Conservation (phyloP, 148 eudicot genomes). For the Agrostemma githago region DNA sequence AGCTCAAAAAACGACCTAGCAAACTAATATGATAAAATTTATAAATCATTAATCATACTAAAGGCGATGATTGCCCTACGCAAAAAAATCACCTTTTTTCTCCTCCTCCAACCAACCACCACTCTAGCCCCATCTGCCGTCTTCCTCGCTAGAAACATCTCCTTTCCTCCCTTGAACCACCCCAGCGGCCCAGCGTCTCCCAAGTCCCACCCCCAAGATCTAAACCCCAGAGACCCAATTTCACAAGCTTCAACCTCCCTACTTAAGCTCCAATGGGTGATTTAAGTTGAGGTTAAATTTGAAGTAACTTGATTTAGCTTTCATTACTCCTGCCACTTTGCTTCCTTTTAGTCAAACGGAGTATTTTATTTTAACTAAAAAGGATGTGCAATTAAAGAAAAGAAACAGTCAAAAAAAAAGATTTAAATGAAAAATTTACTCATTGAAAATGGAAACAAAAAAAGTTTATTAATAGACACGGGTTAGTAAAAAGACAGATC, state of each 20-base stretch:
- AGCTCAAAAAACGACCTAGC: too few relatives aligned
- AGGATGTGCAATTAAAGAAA: too few relatives aligned
- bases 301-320: too few relatives aligned
- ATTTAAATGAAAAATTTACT: too few relatives aligned
- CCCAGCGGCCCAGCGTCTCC: neutral
- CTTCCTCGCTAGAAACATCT: neutral
- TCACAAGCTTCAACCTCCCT: neutral
- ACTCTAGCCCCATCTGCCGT: too few relatives aligned
- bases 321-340: too few relatives aligned
- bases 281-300: too few relatives aligned
- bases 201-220: neutral
- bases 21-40: neutral
- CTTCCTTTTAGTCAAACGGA: too few relatives aligned
- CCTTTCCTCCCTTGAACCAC: neutral
- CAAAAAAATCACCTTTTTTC: neutral
- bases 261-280: too few relatives aligned
- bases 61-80: neutral
- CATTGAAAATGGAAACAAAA: neutral
- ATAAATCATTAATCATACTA: neutral
- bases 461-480: neutral
- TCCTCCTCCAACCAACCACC: neutral
- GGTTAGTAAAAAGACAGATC: constrained; percentile 5
- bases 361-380: too few relatives aligned
- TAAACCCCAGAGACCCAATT: neutral
- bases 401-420: too few relatives aligned